These are phyloP conservation scores for Wickerhamomyces subpelliculosus DNA, from an alignment of 805 yeast genomes.

Conservation along the genomic window DNA sequence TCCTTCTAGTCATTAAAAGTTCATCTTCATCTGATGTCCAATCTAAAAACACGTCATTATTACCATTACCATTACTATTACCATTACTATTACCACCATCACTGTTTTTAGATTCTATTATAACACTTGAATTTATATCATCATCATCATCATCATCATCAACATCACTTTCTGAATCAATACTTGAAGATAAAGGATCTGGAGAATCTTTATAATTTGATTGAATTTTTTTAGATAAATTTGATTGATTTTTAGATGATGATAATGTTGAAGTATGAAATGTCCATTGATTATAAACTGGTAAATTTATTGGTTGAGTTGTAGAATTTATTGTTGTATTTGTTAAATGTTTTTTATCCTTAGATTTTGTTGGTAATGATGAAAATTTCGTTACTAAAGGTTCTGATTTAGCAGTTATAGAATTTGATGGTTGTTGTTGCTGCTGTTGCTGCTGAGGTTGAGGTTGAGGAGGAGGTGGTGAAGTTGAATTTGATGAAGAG, in stretches of 20 bases:
- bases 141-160: neutral
- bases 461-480: constrained; percentile 1
- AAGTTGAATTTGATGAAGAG: constrained; percentile 7
- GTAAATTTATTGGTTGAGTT: too few species aligned
- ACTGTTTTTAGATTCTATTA: too few species aligned
- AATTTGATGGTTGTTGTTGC: neutral
- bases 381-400: neutral
- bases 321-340: too few species aligned
- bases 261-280: too few species aligned
- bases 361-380: neutral
- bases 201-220: neutral
- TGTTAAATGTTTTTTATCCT: too few species aligned
- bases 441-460: too few species aligned
- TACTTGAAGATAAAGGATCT: neutral
- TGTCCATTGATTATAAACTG: too few species aligned
- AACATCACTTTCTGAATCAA: too few species aligned
- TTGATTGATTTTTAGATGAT: too few species aligned
- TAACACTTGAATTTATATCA: neutral
- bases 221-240: too few species aligned
- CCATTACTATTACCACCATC: too few species aligned
- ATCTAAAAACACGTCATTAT: constrained; percentile 3
- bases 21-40: constrained; percentile 71
- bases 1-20: constrained; percentile 43
- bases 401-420: neutral
- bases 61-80: neutral